phyloP scores from a whole-genome alignment of 768 basidiomycete genomes.

The Sarcodon aspratus region DNA sequence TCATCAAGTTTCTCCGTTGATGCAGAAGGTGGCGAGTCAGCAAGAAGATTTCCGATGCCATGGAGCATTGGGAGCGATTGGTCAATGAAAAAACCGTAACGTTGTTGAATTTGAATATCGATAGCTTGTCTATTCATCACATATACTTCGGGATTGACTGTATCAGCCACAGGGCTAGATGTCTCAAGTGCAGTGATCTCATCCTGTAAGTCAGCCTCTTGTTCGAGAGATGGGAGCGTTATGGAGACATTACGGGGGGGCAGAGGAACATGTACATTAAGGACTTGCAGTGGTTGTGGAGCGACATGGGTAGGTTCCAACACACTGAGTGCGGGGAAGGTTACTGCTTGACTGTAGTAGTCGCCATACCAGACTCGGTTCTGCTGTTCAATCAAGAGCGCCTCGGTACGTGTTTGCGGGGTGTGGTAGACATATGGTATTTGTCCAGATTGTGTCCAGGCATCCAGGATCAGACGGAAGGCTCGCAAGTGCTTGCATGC shows the following conservation, averaged over 20 bases:
- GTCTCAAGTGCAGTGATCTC: not conserved
- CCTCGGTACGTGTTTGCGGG: not conserved
- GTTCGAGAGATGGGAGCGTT: not conserved
- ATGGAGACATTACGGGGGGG: not conserved
- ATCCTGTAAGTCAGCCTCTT: not conserved
- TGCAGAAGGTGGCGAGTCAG: not conserved
- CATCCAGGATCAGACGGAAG: conserved; percentile 2
- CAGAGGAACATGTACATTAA: not conserved
- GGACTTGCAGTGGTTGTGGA: not conserved
- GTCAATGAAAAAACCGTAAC: not conserved
- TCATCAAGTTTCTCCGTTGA: not conserved
- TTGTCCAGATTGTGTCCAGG: conserved; percentile 1
- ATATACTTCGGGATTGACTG: not conserved
- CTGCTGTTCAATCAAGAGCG: not conserved
- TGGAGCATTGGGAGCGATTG: conserved; percentile 2
- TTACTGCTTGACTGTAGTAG: conserved; percentile 1
- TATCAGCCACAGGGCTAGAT: too few relatives aligned
- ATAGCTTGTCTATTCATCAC: not conserved
- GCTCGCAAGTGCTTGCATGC: conserved; percentile 10
- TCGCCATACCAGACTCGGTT: conserved; percentile 6
- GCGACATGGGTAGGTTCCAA: not conserved
- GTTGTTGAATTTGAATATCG: conserved; percentile 3
- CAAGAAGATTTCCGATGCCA: not conserved
- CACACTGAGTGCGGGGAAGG: not conserved
- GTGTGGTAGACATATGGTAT: not conserved